Percentiles rank a stretch among this genome's conserved stretches.
These are phyloP conservation scores for Colletotrichum sansevieriae DNA, from an alignment of 2,329 filamentous ascomycete genomes.

Conservation along the genomic window DNA sequence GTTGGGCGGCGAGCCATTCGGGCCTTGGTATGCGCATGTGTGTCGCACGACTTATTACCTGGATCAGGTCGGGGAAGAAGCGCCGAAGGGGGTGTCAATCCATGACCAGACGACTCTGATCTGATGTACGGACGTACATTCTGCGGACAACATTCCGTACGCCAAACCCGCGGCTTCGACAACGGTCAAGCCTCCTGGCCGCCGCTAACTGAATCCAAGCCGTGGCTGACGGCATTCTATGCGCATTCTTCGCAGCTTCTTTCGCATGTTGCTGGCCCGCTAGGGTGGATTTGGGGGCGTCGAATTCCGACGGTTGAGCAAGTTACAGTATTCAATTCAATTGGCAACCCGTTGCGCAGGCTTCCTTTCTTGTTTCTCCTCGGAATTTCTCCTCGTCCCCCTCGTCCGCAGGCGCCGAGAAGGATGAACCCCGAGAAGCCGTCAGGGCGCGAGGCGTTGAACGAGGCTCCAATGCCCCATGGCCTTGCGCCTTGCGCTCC, in stretches of 20 bases:
- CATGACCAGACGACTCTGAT: constrained; percentile 7
- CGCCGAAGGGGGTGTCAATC: constrained; percentile 4
- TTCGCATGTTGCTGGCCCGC: constrained; percentile 31
- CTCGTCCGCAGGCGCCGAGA: constrained; percentile 18
- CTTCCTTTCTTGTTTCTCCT: no score
- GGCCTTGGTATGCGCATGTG: constrained; percentile 23
- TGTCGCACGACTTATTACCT: constrained; percentile 26
- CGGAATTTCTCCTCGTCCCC: not conserved
- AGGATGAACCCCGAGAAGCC: constrained; percentile 12
- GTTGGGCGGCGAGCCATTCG: constrained; percentile 12
- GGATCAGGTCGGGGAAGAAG: constrained; percentile 22
- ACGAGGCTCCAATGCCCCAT: constrained; percentile 31
- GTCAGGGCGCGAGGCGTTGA: constrained; percentile 21
- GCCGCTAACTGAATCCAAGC: not conserved
- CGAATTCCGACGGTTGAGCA: constrained; percentile 2
- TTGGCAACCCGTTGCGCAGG: not conserved
- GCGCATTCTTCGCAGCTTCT: constrained; percentile 37
- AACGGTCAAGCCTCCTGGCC: constrained; percentile 5
- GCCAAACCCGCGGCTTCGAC: constrained; percentile 2
- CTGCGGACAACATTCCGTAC: constrained; percentile 15
- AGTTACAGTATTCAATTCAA: not conserved
- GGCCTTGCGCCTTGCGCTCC: constrained; percentile 24
- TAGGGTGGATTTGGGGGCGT: constrained; percentile 7
- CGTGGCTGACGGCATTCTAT: constrained; percentile 20
- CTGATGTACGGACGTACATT: constrained; percentile 3